Conservation (phyloP, 352 stramenopile genomes). For the Phytophthora pisi region DNA sequence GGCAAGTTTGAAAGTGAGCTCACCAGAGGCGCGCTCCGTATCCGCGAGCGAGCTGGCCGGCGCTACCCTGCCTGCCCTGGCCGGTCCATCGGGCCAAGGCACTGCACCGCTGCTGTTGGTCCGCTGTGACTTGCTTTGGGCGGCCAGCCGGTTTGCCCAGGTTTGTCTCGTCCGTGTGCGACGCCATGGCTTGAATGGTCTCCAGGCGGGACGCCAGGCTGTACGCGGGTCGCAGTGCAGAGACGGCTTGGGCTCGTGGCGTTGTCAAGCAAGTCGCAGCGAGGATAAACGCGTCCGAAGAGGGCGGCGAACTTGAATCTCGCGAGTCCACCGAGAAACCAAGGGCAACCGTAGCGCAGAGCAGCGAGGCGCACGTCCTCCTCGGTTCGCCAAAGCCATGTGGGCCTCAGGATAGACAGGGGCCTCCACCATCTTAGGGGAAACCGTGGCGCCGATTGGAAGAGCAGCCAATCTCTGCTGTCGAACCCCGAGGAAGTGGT, state of each 20-base stretch:
- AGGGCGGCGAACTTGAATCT: constrained; percentile 29
- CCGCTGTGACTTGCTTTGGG: constrained; percentile 38
- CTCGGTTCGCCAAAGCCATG: constrained; percentile 40
- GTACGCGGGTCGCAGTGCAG: constrained; percentile 29
- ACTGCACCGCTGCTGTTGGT: constrained; percentile 32
- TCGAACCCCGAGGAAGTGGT: constrained; percentile 27
- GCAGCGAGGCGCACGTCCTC: constrained; percentile 23
- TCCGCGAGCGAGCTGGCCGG: constrained; percentile 11
- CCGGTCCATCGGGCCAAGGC: constrained; percentile 25
- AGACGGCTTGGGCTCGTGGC: constrained; percentile 27
- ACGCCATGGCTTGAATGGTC: constrained; percentile 40
- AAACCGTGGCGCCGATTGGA: constrained; percentile 31
- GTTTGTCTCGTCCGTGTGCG: constrained; percentile 37
- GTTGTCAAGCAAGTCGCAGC: constrained; percentile 38
- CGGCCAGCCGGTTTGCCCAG: constrained; percentile 25
- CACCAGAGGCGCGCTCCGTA: constrained; percentile 27
- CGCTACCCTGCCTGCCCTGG: constrained; percentile 27
- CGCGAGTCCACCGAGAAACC: constrained; percentile 37
- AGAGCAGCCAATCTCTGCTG: constrained; percentile 24
- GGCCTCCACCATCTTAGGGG: constrained; percentile 33
- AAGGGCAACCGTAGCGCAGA: constrained; percentile 31
- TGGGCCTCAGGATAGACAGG: constrained; percentile 34
- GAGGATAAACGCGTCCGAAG: constrained; percentile 25
- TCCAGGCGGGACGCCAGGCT: constrained; percentile 31
- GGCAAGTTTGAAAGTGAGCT: constrained; percentile 56